phyloP scores from a whole-genome alignment of 1,139 yeast species.

The Yamadazyma jaroonii region DNA sequence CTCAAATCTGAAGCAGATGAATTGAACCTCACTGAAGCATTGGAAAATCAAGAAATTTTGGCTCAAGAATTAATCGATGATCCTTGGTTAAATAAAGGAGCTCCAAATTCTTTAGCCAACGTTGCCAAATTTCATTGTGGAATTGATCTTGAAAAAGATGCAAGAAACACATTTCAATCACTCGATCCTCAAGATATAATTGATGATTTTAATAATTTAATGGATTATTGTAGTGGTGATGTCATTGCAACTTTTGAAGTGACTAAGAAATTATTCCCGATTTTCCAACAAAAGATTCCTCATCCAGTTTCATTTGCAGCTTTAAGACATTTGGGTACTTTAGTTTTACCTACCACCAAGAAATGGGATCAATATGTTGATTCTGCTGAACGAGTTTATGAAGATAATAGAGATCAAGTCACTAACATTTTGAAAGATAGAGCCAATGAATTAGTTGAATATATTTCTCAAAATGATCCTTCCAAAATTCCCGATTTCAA shows the following conservation, averaged over 20 bases:
- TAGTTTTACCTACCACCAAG: constrained; percentile 74
- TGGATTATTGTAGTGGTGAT: constrained; percentile 84
- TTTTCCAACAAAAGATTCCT: constrained; percentile 66
- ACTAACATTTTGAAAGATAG: constrained; percentile 56
- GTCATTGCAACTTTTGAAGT: constrained; percentile 74
- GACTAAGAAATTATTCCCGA: constrained; percentile 66
- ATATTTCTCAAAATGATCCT: constrained; percentile 26
- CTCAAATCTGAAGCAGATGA: constrained; percentile 17
- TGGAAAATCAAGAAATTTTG: constrained; percentile 7
- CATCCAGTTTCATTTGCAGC: constrained; percentile 97
- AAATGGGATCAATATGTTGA: constrained; percentile 72
- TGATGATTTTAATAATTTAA: constrained; percentile 57
- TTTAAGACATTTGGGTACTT: constrained; percentile 68
- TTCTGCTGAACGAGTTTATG: constrained; percentile 67
- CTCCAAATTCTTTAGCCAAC: constrained; percentile 77
- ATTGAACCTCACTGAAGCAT: not conserved
- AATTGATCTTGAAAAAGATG: constrained; percentile 61
- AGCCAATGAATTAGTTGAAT: constrained; percentile 56
- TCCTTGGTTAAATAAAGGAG: constrained; percentile 79
- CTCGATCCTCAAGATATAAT: constrained; percentile 53
- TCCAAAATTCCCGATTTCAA: constrained; percentile 26
- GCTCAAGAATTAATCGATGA: constrained; percentile 40
- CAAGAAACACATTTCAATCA: constrained; percentile 62
- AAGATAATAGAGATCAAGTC: constrained; percentile 55
- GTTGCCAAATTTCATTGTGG: constrained; percentile 82